These are phyloP conservation scores for Ogataea thermomethanolica DNA, from an alignment of 805 yeast genomes.

Conservation along the genomic window DNA sequence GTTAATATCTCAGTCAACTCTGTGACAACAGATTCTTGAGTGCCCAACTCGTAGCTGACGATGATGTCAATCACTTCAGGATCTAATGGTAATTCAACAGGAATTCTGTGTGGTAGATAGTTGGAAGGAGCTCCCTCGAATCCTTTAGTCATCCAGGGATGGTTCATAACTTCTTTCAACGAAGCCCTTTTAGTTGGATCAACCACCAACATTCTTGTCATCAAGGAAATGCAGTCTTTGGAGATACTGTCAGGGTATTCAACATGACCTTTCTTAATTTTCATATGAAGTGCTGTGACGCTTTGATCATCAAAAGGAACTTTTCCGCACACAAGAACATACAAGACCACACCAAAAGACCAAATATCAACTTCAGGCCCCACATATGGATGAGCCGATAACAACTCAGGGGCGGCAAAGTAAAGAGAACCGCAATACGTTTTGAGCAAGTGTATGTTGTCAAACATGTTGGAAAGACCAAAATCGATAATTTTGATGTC, in stretches of 20 bases:
- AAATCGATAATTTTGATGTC: slow-evolving; percentile 95
- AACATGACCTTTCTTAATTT: slow-evolving; percentile 87
- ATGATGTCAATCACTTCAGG: slow-evolving; percentile 67
- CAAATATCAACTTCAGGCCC: slow-evolving; percentile 99
- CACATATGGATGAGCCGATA: slow-evolving; percentile 85
- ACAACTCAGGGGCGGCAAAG: slow-evolving; percentile 96
- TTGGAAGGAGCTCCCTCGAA: slow-evolving; percentile 69
- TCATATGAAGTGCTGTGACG: slow-evolving; percentile 87
- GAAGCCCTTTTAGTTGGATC: slow-evolving; percentile 80
- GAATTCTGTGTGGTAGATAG: slow-evolving; percentile 74
- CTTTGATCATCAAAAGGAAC: slow-evolving; percentile 97
- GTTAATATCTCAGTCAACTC: slow-evolving; percentile 56
- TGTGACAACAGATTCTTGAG: slow-evolving; percentile 52
- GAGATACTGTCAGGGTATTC: slow-evolving; percentile 86
- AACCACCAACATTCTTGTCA: slow-evolving; percentile 88
- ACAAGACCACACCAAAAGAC: slow-evolving; percentile 96
- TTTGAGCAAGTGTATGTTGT: slow-evolving; percentile 66
- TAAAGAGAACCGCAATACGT: slow-evolving; percentile 97
- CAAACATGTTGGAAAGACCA: slow-evolving; percentile 86
- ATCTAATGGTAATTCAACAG: slow-evolving; percentile 68
- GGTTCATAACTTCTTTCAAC: slow-evolving; percentile 72
- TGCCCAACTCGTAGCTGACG: slow-evolving; percentile 74
- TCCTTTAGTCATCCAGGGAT: slow-evolving; percentile 94
- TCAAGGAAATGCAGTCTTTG: slow-evolving; percentile 71
- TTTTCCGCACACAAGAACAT: slow-evolving; percentile 94